Evolutionary conservation across 2,329 filamentous ascomycete species (phyloP).

Genomic region (Botrytis fragariae): DNA sequence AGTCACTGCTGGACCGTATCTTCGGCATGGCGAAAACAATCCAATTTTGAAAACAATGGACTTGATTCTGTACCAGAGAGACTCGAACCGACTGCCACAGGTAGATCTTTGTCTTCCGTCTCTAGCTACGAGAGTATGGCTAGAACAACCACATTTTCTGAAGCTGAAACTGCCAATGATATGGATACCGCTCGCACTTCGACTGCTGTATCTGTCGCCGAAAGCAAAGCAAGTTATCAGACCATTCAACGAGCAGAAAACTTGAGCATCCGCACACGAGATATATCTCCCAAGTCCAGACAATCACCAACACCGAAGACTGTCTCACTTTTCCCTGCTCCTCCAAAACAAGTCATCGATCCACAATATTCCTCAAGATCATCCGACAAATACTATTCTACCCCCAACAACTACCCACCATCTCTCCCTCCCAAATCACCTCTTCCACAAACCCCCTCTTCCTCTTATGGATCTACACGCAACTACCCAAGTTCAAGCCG

Average conservation of each 20-base stretch:
- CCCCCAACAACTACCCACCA: not conserved
- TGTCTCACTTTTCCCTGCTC: constrained; percentile 10
- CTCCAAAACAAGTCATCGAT: constrained; percentile 7
- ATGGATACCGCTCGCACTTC: not conserved
- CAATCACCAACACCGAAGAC: not conserved
- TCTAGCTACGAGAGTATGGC: constrained; percentile 18
- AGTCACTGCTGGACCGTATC: constrained; percentile 38
- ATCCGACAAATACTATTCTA: not conserved
- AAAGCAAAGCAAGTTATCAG: constrained; percentile 15
- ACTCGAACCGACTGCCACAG: not conserved
- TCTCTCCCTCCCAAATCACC: not conserved
- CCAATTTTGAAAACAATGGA: not conserved
- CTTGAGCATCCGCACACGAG: constrained; percentile 12
- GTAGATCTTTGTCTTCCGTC: not conserved
- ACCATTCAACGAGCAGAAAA: constrained; percentile 5
- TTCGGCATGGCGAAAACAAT: constrained; percentile 2
- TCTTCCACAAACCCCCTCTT: constrained; percentile 5
- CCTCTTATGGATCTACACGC: not conserved
- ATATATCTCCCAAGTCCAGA: not conserved
- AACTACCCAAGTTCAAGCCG: not conserved
- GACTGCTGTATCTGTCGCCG: not conserved
- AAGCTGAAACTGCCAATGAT: constrained; percentile 14
- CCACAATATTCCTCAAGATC: not conserved
- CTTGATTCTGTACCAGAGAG: not conserved
- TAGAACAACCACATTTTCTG: constrained; percentile 15